These are phyloP conservation scores for Pontederia crassipes DNA, from an alignment of 176 grass and related monocot species.

Conservation along the genomic window DNA sequence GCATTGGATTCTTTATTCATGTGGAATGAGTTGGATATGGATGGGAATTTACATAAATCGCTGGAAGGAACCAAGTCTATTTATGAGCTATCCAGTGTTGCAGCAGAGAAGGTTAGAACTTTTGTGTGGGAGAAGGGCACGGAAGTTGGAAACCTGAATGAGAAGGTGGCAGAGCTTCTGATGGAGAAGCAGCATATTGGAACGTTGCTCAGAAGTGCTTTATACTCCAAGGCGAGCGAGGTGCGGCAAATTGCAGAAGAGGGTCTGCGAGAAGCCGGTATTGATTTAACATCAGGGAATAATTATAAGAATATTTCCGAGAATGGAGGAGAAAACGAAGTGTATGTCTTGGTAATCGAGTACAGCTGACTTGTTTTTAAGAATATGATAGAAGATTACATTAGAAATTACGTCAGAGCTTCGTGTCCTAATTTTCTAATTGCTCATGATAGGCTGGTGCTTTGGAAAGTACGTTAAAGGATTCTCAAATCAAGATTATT, in stretches of 20 bases:
- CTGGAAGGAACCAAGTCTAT: constrained; percentile 57
- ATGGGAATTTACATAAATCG: constrained; percentile 64
- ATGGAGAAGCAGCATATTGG: constrained; percentile 79
- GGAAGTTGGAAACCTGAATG: constrained; percentile 28
- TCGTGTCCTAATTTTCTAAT: neutral
- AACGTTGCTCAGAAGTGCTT: constrained; percentile 59
- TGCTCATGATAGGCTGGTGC: constrained; percentile 51
- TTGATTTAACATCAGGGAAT: constrained; percentile 53
- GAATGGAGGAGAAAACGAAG: constrained; percentile 50
- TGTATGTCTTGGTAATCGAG: constrained; percentile 58
- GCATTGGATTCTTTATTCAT: constrained; percentile 56
- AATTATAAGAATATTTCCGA: constrained; percentile 30
- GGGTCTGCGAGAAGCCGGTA: constrained; percentile 66
- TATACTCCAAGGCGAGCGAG: constrained; percentile 60
- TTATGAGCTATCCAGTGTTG: constrained; percentile 36
- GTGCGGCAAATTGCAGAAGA: constrained; percentile 75
- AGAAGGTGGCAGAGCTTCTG: constrained; percentile 46
- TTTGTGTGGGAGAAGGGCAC: constrained; percentile 35
- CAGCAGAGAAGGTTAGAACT: constrained; percentile 44
- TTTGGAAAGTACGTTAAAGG: constrained; percentile 85
- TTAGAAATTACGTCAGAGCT: constrained; percentile 5
- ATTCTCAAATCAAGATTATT: constrained; percentile 84
- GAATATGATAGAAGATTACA: neutral
- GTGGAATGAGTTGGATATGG: constrained; percentile 56
- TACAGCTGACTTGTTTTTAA: neutral